Conservation (phyloP, 768 basidiomycete species). For the Lactarius akahatsu region DNA sequence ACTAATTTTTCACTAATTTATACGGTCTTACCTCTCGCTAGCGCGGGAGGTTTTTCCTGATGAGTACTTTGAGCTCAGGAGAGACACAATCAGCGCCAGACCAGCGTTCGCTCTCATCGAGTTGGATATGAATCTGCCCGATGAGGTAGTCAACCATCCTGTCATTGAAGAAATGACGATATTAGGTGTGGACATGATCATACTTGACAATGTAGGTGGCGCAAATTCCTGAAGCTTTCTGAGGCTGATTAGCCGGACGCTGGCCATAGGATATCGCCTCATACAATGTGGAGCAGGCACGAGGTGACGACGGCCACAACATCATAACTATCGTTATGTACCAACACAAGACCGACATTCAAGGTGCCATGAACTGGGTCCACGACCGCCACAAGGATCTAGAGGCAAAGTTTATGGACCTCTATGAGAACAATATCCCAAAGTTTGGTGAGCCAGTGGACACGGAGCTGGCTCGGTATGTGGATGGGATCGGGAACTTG, state of each 20-base stretch:
- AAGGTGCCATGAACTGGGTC: conserved; percentile 39
- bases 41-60: too few relatives aligned
- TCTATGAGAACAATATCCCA: conserved; percentile 35
- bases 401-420: conserved; percentile 34
- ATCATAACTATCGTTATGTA: conserved; percentile 44
- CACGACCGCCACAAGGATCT: conserved; percentile 32
- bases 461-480: conserved; percentile 37
- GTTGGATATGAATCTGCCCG: conserved; percentile 8
- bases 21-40: too few relatives aligned
- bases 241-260: not conserved
- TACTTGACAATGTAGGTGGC: conserved; percentile 6
- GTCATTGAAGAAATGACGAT: not conserved
- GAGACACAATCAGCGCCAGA: not conserved
- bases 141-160: conserved; percentile 4
- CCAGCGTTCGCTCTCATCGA: conserved; percentile 3
- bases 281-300: conserved; percentile 36
- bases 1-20: too few relatives aligned
- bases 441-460: conserved; percentile 39
- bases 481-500: conserved; percentile 44
- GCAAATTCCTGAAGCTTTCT: not conserved
- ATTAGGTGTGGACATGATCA: conserved; percentile 2
- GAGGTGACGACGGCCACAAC: conserved; percentile 40
- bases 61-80: conserved; percentile 13
- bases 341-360: conserved; percentile 35
- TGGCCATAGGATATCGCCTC: conserved; percentile 33